Evolutionary conservation across 495 filamentous ascomycete species (phyloP).

Genomic region (Penicillium malachiteum): DNA sequence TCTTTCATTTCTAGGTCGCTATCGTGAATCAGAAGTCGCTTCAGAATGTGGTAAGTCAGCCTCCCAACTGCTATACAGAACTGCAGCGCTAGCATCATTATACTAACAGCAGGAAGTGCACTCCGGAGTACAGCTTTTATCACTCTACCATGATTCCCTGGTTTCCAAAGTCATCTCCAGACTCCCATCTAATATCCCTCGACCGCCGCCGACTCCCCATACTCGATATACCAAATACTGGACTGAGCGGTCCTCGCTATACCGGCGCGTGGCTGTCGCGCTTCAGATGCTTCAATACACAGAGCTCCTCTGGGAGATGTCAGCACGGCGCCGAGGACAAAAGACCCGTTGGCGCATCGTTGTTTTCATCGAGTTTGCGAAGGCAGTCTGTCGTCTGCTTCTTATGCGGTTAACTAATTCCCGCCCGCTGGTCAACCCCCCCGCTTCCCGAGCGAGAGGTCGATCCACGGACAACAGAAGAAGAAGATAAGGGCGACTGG

Average conservation of each 20-base stretch:
- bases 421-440: slow-evolving; percentile 78
- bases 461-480: slow-evolving; percentile 61
- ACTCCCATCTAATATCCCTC: slow-evolving; percentile 43
- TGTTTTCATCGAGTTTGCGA: slow-evolving; percentile 80
- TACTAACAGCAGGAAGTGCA: slow-evolving; percentile 54
- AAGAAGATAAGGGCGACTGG: slow-evolving; percentile 44
- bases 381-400: slow-evolving; percentile 81
- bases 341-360: slow-evolving; percentile 84
- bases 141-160: slow-evolving; percentile 90
- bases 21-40: slow-evolving; percentile 88
- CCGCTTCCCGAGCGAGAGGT: slow-evolving; percentile 82
- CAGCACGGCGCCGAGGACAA: slow-evolving; percentile 81
- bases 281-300: slow-evolving; percentile 92
- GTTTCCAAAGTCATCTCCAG: slow-evolving; percentile 63
- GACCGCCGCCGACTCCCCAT: slow-evolving; percentile 66
- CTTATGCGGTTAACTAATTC: slow-evolving; percentile 82
- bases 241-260: slow-evolving; percentile 70
- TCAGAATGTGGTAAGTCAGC: slow-evolving; percentile 71
- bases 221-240: slow-evolving; percentile 90
- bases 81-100: no score
- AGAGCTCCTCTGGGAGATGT: slow-evolving; percentile 82
- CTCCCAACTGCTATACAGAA: slow-evolving; percentile 1
- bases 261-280: slow-evolving; percentile 72
- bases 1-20: slow-evolving; percentile 60
- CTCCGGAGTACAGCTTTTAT: slow-evolving; percentile 81